phyloP scores from a whole-genome alignment of 2,329 filamentous ascomycete species.

The Xylaria sp. region DNA sequence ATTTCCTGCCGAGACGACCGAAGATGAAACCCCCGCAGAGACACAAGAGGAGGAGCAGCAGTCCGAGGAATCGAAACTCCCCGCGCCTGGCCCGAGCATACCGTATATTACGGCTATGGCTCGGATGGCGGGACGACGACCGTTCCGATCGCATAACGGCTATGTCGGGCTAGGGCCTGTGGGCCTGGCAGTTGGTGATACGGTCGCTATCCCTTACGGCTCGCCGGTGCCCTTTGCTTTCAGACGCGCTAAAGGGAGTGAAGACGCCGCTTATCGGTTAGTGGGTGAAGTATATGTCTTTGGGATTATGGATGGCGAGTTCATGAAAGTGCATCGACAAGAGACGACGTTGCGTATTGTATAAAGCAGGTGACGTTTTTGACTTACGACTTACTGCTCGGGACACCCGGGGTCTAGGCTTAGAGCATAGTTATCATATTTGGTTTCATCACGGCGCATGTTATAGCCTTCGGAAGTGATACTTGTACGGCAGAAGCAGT shows the following conservation, averaged over 20 bases:
- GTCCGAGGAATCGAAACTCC: neutral
- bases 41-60: conserved; percentile 5
- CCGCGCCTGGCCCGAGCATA: neutral
- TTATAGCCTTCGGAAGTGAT: neutral
- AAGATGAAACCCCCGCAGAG: neutral
- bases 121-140: conserved; percentile 33
- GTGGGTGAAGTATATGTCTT: conserved; percentile 40
- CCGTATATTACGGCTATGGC: conserved; percentile 34
- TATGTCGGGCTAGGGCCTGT: conserved; percentile 38
- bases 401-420: neutral
- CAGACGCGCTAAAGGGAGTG: conserved; percentile 10
- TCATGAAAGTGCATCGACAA: conserved; percentile 42
- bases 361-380: conserved; percentile 7
- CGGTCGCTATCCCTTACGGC: conserved; percentile 39
- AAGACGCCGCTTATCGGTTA: conserved; percentile 17
- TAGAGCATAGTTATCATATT: neutral
- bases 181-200: conserved; percentile 32
- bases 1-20: conserved; percentile 16
- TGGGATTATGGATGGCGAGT: conserved; percentile 43
- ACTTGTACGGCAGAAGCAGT: neutral
- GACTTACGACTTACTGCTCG: neutral
- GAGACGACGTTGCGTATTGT: conserved; percentile 36
- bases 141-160: conserved; percentile 36
- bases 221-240: conserved; percentile 39
- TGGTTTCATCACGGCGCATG: neutral